Percentiles rank a stretch among this genome's conserved stretches.
Conservation (phyloP, 2,329 filamentous ascomycete genomes). For the Rutstroemia sp. region DNA sequence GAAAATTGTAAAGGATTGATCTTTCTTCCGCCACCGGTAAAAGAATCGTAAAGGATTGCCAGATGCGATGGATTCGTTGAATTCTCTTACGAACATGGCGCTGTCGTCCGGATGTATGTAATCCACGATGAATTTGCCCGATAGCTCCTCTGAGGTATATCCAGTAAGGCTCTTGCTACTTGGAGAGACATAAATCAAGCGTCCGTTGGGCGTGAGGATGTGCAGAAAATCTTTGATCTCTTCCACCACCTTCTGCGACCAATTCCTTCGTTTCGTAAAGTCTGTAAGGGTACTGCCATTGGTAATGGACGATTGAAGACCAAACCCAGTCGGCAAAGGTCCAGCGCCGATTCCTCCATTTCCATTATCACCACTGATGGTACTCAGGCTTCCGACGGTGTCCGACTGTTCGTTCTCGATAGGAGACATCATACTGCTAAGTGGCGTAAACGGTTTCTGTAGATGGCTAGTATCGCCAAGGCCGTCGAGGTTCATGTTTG, state of each 20-base stretch:
- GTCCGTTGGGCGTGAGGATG: conserved; percentile 77
- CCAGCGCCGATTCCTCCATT: conserved; percentile 26
- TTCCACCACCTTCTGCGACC: conserved; percentile 83
- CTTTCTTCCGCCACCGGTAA: conserved; percentile 72
- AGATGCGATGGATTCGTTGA: conserved; percentile 81
- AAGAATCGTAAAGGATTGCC: conserved; percentile 77
- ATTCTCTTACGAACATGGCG: conserved; percentile 74
- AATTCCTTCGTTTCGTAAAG: conserved; percentile 63
- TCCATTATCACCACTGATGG: conserved; percentile 15
- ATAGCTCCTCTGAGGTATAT: conserved; percentile 61
- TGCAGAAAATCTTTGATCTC: conserved; percentile 85
- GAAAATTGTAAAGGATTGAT: conserved; percentile 70
- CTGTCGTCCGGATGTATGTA: conserved; percentile 82
- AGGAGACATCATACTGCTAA: conserved; percentile 15
- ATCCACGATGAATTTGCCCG: conserved; percentile 70
- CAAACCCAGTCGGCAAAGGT: conserved; percentile 27
- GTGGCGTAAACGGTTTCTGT: conserved; percentile 25
- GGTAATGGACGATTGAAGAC: conserved; percentile 19
- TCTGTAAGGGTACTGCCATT: conserved; percentile 51
- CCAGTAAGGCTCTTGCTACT: conserved; percentile 70
- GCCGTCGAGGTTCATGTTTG: conserved; percentile 37
- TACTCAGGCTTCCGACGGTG: conserved; percentile 4
- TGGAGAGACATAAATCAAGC: conserved; percentile 79
- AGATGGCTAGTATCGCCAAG: conserved; percentile 13
- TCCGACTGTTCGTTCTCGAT: conserved; percentile 15